Base-by-base conservation (phyloP, 208 protist genomes). In the Wallacemonas sp. region DNA sequence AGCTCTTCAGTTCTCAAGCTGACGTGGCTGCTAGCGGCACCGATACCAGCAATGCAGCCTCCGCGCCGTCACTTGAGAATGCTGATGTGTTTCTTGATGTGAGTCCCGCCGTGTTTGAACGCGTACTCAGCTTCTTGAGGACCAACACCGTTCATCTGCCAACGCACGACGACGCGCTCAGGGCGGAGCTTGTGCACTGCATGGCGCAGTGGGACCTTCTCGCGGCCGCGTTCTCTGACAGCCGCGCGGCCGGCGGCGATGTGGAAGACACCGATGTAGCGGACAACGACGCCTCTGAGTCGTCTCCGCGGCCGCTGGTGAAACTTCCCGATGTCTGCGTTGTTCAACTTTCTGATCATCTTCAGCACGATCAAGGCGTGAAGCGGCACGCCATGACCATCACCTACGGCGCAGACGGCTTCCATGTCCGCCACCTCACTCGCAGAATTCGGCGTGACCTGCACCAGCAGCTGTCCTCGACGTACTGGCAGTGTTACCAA, bases 401-500 rank as follows among this genome's bases (percentile, higher is more conserved):
- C 62, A 95, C 84, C 31, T 95, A 84, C 72, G 89, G 89, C 30
- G 77, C 84, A 17, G 84, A 95, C 66, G 89, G 89, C 21, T 95
- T 92, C 60, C 75, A 87, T 38, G 68, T 95, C 27, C 89, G 89
- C 24, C 31, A 30, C 39, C 80, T 95, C 44, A 85, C 84, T 17
- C 80, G 78, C 46, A 61, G 73, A 68, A 91, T 95, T 33, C 86
- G 89, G 17, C 55, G 74, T 24, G 89, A 95, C 55, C 60, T 95
- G 33, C 80, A 91, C 49, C 31, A 27, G 56, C 84, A 90, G 70
- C 77, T 95, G 4, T 91, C 86, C 53, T 93, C 86, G 4, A 95
- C 89, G 3, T 95, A 91, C 68, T 95, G 89, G 86, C 89, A 95
- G 72, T 90, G 82, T 74, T 92, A 93, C 60, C 89, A 95, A 68